phyloP scores from a whole-genome alignment of 352 stramenopile genomes.

The Globisporangium recalcitrans region DNA sequence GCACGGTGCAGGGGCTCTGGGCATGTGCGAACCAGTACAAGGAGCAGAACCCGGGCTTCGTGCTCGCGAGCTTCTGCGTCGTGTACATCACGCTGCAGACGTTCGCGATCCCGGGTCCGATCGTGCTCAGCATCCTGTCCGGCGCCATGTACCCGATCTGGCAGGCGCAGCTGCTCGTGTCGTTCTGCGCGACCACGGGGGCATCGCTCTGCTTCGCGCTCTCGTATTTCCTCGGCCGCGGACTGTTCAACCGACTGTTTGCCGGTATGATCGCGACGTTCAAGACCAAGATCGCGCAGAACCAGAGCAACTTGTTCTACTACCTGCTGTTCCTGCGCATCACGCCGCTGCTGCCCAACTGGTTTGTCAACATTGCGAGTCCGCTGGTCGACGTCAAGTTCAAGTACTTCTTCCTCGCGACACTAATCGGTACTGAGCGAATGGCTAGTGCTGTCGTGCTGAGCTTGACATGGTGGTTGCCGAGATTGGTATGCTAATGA shows the following conservation, averaged over 20 bases:
- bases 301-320: constrained; percentile 83
- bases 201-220: constrained; percentile 82
- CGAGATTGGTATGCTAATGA: neutral
- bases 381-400: constrained; percentile 81
- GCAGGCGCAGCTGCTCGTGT: constrained; percentile 72
- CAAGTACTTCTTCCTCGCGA: constrained; percentile 82
- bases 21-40: constrained; percentile 75
- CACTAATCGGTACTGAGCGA: constrained; percentile 46
- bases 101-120: constrained; percentile 84
- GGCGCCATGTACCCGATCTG: constrained; percentile 85
- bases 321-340: constrained; percentile 88
- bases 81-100: constrained; percentile 86
- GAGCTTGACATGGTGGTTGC: neutral
- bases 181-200: constrained; percentile 77
- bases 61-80: constrained; percentile 76
- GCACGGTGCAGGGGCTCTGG: constrained; percentile 74
- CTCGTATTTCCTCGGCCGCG: constrained; percentile 79
- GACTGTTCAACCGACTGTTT: constrained; percentile 64
- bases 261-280: constrained; percentile 71
- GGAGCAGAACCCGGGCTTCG: constrained; percentile 61
- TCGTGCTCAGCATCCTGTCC: constrained; percentile 83
- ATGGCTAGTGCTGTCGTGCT: neutral
- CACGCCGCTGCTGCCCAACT: constrained; percentile 84
- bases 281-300: constrained; percentile 80
- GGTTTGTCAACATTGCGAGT: constrained; percentile 88